These are phyloP conservation scores for Neostapfia colusana DNA, from an alignment of 176 grass and related monocot genomes.

Conservation along the genomic window DNA sequence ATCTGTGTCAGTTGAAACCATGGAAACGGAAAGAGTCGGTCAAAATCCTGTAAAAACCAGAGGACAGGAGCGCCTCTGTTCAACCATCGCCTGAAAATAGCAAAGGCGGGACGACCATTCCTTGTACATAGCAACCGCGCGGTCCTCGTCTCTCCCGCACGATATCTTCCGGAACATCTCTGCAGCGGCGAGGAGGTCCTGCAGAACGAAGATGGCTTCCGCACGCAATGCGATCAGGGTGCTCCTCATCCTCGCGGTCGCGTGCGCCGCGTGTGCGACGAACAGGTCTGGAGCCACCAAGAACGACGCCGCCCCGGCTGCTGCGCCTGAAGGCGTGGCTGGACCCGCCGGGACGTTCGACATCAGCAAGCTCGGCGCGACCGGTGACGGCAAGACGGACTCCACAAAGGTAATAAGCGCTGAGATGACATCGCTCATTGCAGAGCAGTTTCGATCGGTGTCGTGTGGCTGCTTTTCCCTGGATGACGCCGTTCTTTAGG, in stretches of 20 bases:
- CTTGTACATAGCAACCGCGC: conserved; percentile 29
- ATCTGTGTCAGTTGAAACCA: no score
- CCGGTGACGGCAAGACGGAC: conserved; percentile 49
- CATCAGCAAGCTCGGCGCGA: conserved; percentile 44
- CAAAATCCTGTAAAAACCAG: conserved; percentile 10
- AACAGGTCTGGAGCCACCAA: neutral
- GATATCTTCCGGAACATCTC: conserved; percentile 23
- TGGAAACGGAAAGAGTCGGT: neutral
- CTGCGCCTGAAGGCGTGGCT: neutral
- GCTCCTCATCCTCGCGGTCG: neutral
- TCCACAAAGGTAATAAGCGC: conserved; percentile 35
- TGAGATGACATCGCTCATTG: no score
- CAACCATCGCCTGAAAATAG: conserved; percentile 34
- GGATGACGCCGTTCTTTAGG: conserved; percentile 9
- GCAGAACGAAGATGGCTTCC: conserved; percentile 29
- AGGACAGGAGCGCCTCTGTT: conserved; percentile 7
- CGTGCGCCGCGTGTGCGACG: neutral
- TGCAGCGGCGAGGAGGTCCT: neutral
- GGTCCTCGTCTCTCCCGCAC: neutral
- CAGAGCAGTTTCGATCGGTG: no score
- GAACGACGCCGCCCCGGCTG: neutral
- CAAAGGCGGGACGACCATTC: conserved; percentile 7
- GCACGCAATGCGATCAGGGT: conserved; percentile 3
- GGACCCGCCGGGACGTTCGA: conserved; percentile 14
- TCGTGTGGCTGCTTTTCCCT: no score